Evolutionary conservation across 345 rosid species (phyloP).

Genomic region (Turnera subulata): DNA sequence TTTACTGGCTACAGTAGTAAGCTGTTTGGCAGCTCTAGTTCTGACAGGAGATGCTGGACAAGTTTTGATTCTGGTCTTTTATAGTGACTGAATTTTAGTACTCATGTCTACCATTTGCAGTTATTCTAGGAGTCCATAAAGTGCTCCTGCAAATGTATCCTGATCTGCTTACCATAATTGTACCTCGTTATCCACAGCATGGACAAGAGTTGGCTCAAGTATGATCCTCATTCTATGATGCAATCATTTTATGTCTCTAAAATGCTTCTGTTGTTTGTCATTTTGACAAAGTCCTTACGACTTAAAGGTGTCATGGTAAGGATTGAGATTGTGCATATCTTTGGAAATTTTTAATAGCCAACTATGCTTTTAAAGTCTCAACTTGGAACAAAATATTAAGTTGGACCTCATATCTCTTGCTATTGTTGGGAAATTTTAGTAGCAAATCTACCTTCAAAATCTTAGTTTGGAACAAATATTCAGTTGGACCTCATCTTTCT

Average conservation of each 20-base stretch:
- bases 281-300: no score
- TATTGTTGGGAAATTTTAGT: no score
- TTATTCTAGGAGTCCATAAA: conserved; percentile 60
- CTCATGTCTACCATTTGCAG: conserved; percentile 43
- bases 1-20: not conserved
- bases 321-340: not conserved
- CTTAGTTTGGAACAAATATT: no score
- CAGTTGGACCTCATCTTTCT: no score
- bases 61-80: not conserved
- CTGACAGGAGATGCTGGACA: not conserved
- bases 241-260: not conserved
- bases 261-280: no score
- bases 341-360: no score
- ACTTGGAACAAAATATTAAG: no score
- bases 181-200: conserved; percentile 78
- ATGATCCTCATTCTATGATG: conserved; percentile 24
- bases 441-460: no score
- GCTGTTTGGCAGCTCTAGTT: not conserved
- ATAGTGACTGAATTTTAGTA: conserved; percentile 6
- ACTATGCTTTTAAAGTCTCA: no score
- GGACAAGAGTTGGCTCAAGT: conserved; percentile 70
- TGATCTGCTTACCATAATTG: conserved; percentile 55
- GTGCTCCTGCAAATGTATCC: conserved; percentile 46
- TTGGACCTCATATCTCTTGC: no score
- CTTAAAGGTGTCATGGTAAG: not conserved